Conservation (phyloP, 2,329 filamentous ascomycete species). For the Claviceps maximensis region DNA sequence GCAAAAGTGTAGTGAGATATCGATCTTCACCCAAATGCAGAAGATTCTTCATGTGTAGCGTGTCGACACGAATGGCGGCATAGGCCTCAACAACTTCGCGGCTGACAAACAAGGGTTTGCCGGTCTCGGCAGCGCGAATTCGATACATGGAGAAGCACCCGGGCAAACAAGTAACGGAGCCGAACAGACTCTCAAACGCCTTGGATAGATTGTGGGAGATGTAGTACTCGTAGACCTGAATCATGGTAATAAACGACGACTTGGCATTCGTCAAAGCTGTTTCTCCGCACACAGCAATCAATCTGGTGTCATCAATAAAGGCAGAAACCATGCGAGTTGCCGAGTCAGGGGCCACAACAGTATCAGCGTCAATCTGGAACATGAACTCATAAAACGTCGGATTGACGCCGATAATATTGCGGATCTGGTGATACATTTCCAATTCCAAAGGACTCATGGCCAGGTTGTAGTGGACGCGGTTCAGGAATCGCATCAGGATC, state of each 20-base stretch:
- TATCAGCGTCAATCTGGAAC: slow-evolving; percentile 94
- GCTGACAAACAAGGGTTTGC: slow-evolving; percentile 93
- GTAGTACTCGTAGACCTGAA: slow-evolving; percentile 99
- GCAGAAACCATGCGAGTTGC: slow-evolving; percentile 83
- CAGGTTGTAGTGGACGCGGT: slow-evolving; percentile 95
- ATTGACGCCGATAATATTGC: slow-evolving; percentile 97
- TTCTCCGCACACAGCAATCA: slow-evolving; percentile 93
- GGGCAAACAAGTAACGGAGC: slow-evolving; percentile 91
- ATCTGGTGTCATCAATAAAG: slow-evolving; percentile 79
- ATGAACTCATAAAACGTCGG: slow-evolving; percentile 97
- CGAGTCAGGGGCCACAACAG: slow-evolving; percentile 78
- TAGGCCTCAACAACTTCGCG: slow-evolving; percentile 82
- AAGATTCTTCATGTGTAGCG: slow-evolving; percentile 96
- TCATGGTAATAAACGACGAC: slow-evolving; percentile 91
- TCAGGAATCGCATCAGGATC: slow-evolving; percentile 96
- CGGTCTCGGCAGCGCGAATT: slow-evolving; percentile 83
- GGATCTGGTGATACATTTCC: slow-evolving; percentile 97
- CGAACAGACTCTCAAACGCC: slow-evolving; percentile 94
- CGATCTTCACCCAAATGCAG: slow-evolving; percentile 95
- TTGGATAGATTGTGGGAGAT: slow-evolving; percentile 96
- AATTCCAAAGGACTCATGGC: slow-evolving; percentile 93
- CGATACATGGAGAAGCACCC: slow-evolving; percentile 99
- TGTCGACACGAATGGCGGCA: slow-evolving; percentile 88
- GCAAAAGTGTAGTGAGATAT: slow-evolving; percentile 84
- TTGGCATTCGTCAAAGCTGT: slow-evolving; percentile 89